phyloP scores from a whole-genome alignment of 2,329 filamentous ascomycete genomes.

The Penicillium expansum region DNA sequence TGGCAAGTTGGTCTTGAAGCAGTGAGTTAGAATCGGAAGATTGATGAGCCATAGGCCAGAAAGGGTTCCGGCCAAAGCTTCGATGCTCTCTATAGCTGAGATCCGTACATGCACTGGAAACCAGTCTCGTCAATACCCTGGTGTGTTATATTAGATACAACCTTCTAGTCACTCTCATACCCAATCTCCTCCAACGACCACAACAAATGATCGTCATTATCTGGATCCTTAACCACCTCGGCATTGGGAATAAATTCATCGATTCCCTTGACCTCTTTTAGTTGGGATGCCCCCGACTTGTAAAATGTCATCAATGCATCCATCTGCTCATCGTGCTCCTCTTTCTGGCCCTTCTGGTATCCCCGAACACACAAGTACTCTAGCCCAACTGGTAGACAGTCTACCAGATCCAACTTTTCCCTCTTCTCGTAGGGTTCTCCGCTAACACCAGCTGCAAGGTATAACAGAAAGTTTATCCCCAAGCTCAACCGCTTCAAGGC shows the following conservation, averaged over 20 bases:
- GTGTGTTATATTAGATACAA: background rate
- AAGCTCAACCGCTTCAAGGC: conserved; percentile 19
- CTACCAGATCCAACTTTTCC: background rate
- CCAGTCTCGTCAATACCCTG: no score
- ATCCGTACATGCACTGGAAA: no score
- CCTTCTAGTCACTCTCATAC: background rate
- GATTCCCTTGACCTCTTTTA: conserved; percentile 11
- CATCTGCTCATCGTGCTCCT: conserved; percentile 10
- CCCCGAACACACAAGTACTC: conserved; percentile 20
- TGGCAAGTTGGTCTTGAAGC: no score
- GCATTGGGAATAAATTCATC: conserved; percentile 13
- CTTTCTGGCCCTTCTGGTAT: conserved; percentile 12
- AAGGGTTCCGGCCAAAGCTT: no score
- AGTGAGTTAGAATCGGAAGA: no score
- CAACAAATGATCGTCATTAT: background rate
- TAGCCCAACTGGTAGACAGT: conserved; percentile 12
- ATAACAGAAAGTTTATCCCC: conserved; percentile 16
- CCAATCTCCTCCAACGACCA: background rate
- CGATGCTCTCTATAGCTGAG: background rate
- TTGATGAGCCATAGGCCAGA: no score
- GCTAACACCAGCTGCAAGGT: conserved; percentile 10
- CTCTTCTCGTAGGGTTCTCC: background rate
- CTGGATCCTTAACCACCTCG: conserved; percentile 3
- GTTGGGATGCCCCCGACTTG: background rate
- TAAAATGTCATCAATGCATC: conserved; percentile 4